Evolutionary conservation across 73 alveolate species (phyloP).

Genomic region (Tetrahymena elliotti): DNA sequence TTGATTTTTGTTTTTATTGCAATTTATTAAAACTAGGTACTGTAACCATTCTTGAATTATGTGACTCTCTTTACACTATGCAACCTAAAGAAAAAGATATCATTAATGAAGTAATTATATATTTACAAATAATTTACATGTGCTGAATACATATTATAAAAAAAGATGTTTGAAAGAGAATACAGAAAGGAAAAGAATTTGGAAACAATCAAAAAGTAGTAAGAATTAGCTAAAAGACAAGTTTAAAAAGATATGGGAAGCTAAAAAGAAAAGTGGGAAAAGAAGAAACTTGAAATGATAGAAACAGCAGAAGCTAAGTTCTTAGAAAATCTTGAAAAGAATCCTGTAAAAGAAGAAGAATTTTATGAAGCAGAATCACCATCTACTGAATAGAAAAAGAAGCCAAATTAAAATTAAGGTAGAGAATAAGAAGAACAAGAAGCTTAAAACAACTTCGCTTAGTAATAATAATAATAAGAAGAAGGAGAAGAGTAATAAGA

Average conservation of each 20-base stretch:
- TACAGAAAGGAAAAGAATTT: constrained; percentile 83
- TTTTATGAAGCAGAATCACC: constrained; percentile 1
- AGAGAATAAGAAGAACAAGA: not conserved
- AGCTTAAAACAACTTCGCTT: not conserved
- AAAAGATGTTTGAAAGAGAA: constrained; percentile 84
- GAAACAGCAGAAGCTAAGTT: constrained; percentile 14
- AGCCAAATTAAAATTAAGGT: not conserved
- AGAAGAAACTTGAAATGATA: constrained; percentile 35
- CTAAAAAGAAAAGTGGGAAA: constrained; percentile 33
- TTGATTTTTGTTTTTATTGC: not conserved
- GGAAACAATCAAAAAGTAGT: constrained; percentile 63
- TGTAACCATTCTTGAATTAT: constrained; percentile 74
- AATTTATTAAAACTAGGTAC: constrained; percentile 11
- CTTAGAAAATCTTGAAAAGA: constrained; percentile 8
- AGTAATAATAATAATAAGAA: not conserved
- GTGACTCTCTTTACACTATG: constrained; percentile 66
- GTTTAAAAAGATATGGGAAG: constrained; percentile 32
- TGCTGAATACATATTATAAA: no score
- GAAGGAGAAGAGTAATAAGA: not conserved
- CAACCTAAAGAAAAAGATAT: constrained; percentile 68
- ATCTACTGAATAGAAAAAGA: not conserved
- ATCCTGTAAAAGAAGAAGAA: constrained; percentile 6
- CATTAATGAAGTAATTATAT: constrained; percentile 42
- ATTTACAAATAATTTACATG: no score
- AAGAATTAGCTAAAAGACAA: constrained; percentile 13